Conservation (phyloP, 176 grass and related monocot genomes). For the Stipa capillata region DNA sequence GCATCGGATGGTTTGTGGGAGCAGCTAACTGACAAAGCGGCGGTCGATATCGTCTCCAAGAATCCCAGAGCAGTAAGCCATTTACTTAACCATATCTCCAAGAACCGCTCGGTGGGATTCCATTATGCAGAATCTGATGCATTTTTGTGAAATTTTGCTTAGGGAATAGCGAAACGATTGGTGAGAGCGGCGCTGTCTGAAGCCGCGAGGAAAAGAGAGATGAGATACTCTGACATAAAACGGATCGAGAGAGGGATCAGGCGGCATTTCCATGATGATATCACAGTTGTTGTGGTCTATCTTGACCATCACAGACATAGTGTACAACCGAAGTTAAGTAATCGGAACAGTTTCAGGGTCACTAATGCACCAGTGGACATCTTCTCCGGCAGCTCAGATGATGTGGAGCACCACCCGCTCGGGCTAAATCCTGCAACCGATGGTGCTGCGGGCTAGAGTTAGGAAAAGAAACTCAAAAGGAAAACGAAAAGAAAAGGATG, state of each 20-base stretch:
- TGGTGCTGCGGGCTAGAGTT: background rate
- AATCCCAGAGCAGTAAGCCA: conserved; percentile 35
- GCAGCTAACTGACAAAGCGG: conserved; percentile 37
- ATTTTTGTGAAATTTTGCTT: conserved; percentile 3
- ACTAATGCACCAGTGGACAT: conserved; percentile 18
- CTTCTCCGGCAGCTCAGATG: conserved; percentile 7
- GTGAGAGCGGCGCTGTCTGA: conserved; percentile 43
- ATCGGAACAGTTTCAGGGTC: background rate
- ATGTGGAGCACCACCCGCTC: conserved; percentile 3
- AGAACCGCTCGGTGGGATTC: background rate
- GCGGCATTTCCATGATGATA: conserved; percentile 47
- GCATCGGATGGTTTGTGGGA: conserved; percentile 63
- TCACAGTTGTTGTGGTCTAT: conserved; percentile 47
- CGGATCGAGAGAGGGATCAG: conserved; percentile 26
- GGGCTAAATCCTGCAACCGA: background rate
- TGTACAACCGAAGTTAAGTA: background rate
- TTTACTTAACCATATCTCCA: background rate
- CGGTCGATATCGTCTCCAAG: conserved; percentile 47
- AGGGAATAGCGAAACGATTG: conserved; percentile 46
- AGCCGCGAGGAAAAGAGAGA: conserved; percentile 50
- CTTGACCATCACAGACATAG: conserved; percentile 22
- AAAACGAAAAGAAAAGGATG: background rate
- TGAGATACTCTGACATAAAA: conserved; percentile 45
- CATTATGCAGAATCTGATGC: background rate
- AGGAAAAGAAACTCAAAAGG: background rate